Conservation (phyloP, 192 early-diverging fungal genomes). For the Chytriomyces sp. region DNA sequence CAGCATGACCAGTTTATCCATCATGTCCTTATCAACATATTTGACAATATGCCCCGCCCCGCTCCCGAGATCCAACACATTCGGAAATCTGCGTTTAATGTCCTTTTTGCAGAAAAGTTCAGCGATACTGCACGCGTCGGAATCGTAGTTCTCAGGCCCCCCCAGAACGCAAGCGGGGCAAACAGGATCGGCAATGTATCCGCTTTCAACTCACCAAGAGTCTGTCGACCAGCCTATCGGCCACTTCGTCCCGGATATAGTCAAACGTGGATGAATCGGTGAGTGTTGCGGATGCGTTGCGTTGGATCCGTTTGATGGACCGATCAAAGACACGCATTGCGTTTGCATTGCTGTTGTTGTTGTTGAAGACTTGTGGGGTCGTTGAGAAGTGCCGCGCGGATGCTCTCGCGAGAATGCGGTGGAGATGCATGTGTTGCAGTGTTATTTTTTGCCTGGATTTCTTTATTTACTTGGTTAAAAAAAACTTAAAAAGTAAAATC, state of each 20-base stretch:
- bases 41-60: slow-evolving; percentile 89
- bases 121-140: background rate
- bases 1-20: slow-evolving; percentile 84
- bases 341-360: slow-evolving; percentile 1
- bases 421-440: background rate
- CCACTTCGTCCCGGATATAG: slow-evolving; percentile 92
- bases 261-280: slow-evolving; percentile 73
- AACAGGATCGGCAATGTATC: too few species aligned
- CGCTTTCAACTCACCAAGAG: slow-evolving; percentile 64
- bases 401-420: background rate
- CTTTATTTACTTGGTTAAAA: too few species aligned
- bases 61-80: slow-evolving; percentile 86
- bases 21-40: slow-evolving; percentile 78
- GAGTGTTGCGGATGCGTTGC: slow-evolving; percentile 69
- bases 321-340: slow-evolving; percentile 74
- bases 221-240: slow-evolving; percentile 83
- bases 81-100: slow-evolving; percentile 85
- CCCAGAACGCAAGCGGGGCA: background rate
- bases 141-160: background rate
- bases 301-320: slow-evolving; percentile 74
- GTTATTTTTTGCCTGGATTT: background rate
- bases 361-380: background rate
- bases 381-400: background rate
- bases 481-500: background rate
- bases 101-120: slow-evolving; percentile 60